phyloP scores from a whole-genome alignment of 1,284 basidiomycete genomes.

The Jaminaea rosea region DNA sequence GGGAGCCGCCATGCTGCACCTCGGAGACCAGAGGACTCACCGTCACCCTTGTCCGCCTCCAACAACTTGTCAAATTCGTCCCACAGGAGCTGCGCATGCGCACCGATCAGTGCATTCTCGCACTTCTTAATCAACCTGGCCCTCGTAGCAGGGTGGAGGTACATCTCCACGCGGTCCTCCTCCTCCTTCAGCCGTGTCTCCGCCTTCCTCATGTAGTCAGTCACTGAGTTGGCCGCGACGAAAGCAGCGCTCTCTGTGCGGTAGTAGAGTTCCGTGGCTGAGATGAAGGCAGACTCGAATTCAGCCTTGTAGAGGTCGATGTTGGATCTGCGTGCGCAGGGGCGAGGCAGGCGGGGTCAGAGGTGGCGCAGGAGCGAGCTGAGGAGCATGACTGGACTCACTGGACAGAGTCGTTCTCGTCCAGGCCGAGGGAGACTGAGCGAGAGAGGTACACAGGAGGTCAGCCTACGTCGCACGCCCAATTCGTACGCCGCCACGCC shows the following conservation, averaged over 20 bases:
- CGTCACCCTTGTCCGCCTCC: constrained; percentile 81
- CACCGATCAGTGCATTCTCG: constrained; percentile 83
- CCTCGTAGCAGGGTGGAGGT: constrained; percentile 62
- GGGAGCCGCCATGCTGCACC: not conserved
- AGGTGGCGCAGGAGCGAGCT: too few relatives aligned
- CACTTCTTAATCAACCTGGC: constrained; percentile 68
- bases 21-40: constrained; percentile 29
- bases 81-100: constrained; percentile 79
- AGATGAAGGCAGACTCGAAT: constrained; percentile 82
- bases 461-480: too few relatives aligned
- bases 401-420: constrained; percentile 80
- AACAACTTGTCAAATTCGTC: constrained; percentile 88
- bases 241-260: constrained; percentile 80
- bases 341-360: too few relatives aligned
- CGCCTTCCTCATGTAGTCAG: constrained; percentile 94
- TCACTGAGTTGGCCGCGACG: constrained; percentile 78
- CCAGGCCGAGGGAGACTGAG: constrained; percentile 74
- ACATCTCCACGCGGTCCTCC: constrained; percentile 87
- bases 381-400: too few relatives aligned
- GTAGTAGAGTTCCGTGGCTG: constrained; percentile 84
- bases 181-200: constrained; percentile 87
- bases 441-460: too few relatives aligned
- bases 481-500: too few relatives aligned
- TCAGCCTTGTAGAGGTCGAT: constrained; percentile 89
- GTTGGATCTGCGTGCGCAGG: too few relatives aligned